These are phyloP conservation scores for Agaricales sp. DNA, from an alignment of 1,284 basidiomycete genomes.

Conservation along the genomic window DNA sequence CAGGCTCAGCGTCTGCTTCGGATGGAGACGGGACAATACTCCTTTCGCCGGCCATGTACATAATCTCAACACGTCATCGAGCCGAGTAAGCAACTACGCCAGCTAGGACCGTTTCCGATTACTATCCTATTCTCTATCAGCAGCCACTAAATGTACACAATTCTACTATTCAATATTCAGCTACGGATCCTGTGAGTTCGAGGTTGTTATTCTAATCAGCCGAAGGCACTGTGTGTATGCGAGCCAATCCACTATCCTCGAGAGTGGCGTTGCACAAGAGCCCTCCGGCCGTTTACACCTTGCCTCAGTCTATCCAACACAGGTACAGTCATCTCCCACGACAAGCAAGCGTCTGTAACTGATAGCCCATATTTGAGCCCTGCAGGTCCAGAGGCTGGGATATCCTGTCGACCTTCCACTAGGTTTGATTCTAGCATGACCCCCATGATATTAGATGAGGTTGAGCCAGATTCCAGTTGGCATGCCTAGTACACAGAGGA, in stretches of 20 bases:
- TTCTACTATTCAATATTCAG: too few relatives aligned
- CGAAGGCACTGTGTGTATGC: too few relatives aligned
- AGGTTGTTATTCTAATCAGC: too few relatives aligned
- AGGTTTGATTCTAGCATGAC: constrained; percentile 98
- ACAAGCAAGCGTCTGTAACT: constrained; percentile 86
- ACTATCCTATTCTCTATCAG: too few relatives aligned
- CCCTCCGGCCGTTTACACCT: constrained; percentile 70
- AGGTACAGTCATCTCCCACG: constrained; percentile 80
- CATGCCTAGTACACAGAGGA: constrained; percentile 36
- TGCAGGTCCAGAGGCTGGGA: constrained; percentile 67
- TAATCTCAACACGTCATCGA: too few relatives aligned
- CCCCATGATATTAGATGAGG: constrained; percentile 77
- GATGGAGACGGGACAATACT: too few relatives aligned
- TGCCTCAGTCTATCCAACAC: constrained; percentile 72
- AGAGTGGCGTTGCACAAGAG: constrained; percentile 22
- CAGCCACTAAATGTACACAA: too few relatives aligned
- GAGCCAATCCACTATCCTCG: background rate
- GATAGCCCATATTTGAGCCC: constrained; percentile 84
- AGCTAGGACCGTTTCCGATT: too few relatives aligned
- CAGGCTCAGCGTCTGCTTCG: too few relatives aligned
- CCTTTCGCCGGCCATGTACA: too few relatives aligned
- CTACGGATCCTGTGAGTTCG: too few relatives aligned
- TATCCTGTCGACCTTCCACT: constrained; percentile 82
- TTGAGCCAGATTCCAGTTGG: constrained; percentile 65
- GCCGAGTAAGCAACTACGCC: too few relatives aligned